Conservation (phyloP, 1,284 basidiomycete species). For the Papiliotrema flavescens region DNA sequence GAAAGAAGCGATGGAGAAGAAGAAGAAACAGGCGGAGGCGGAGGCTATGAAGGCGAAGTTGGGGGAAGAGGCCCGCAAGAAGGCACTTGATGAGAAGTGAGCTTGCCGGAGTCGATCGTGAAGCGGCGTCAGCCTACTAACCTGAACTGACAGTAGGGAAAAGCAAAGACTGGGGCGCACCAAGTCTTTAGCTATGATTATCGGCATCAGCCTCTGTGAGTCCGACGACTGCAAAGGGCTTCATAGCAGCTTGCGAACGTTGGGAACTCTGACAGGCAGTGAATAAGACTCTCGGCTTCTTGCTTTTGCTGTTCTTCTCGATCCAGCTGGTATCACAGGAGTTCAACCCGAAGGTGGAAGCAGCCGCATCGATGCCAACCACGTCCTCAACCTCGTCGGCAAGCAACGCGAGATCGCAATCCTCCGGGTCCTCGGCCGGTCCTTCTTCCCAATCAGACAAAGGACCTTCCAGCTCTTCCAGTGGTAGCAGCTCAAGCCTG, state of each 20-base stretch:
- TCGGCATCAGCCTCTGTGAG: constrained; percentile 36
- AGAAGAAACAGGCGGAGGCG: constrained; percentile 14
- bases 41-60: constrained; percentile 1
- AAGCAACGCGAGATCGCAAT: too few species aligned
- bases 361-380: too few species aligned
- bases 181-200: constrained; percentile 34
- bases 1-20: constrained; percentile 19
- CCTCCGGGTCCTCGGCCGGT: too few species aligned
- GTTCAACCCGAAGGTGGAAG: constrained; percentile 24
- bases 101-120: background rate
- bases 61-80: constrained; percentile 3
- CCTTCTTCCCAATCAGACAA: background rate
- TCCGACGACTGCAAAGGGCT: background rate
- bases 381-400: too few species aligned
- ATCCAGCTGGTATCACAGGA: constrained; percentile 36
- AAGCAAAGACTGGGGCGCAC: constrained; percentile 34
- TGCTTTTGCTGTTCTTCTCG: constrained; percentile 30
- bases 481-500: constrained; percentile 1
- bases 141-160: constrained; percentile 19
- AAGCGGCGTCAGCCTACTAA: too few species aligned
- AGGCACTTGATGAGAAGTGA: constrained; percentile 14
- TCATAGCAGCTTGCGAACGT: too few species aligned
- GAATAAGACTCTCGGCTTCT: constrained; percentile 28
- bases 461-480: background rate
- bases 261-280: constrained; percentile 17